Conservation (phyloP, 345 rosid species). For the Acer negundo region DNA sequence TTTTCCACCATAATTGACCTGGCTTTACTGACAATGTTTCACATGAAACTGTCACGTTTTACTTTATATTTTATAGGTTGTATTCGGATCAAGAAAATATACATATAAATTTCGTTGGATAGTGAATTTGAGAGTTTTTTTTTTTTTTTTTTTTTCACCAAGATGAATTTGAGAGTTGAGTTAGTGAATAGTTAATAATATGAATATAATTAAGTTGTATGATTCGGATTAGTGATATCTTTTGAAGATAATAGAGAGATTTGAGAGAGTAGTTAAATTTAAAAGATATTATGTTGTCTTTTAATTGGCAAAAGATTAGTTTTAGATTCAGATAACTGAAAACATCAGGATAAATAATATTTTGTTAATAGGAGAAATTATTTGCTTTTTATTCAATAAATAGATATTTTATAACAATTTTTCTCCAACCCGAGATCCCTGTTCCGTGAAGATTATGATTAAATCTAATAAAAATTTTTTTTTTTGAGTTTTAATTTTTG, state of each 20-base stretch:
- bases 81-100: not conserved
- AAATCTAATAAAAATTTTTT: too few relatives aligned
- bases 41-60: not conserved
- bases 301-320: not conserved
- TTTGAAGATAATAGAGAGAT: not conserved
- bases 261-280: not conserved
- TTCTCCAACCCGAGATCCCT: too few relatives aligned
- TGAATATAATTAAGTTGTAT: not conserved
- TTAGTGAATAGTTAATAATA: not conserved
- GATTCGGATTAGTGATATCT: too few relatives aligned
- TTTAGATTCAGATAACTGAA: not conserved
- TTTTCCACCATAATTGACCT: not conserved
- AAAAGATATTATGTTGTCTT: too few relatives aligned
- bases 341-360: not conserved
- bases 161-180: not conserved
- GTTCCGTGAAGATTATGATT: too few relatives aligned
- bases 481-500: too few relatives aligned
- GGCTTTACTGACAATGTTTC: not conserved
- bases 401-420: too few relatives aligned
- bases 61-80: not conserved
- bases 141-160: too few relatives aligned
- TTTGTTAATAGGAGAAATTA: too few relatives aligned
- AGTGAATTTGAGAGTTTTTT: too few relatives aligned
- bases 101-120: too few relatives aligned
- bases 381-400: too few relatives aligned